A percentile compares a stretch with the other conserved stretches of the same genome.
Evolutionary conservation across 2,329 filamentous ascomycete species (phyloP).

Genomic region (Byssochlamys sp.): DNA sequence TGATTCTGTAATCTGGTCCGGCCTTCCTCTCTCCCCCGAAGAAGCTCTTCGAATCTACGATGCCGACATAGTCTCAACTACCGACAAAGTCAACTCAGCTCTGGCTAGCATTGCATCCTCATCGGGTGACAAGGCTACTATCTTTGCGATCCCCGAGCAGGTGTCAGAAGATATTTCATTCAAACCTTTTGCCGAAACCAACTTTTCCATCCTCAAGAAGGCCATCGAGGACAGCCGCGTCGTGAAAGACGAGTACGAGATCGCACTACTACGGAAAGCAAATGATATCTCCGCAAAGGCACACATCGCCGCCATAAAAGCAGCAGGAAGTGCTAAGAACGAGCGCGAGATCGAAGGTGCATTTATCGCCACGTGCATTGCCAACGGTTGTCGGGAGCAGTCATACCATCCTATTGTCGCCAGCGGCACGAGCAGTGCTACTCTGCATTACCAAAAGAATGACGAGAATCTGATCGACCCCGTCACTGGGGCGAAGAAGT

Average conservation of each 20-base stretch:
- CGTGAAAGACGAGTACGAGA: slow-evolving; percentile 76
- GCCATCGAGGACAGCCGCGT: slow-evolving; percentile 74
- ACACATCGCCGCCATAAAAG: slow-evolving; percentile 62
- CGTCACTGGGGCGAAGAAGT: slow-evolving; percentile 36
- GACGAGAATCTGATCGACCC: slow-evolving; percentile 56
- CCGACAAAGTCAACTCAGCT: slow-evolving; percentile 65
- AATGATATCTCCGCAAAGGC: slow-evolving; percentile 69
- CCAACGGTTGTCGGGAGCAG: slow-evolving; percentile 63
- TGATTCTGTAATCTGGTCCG: slow-evolving; percentile 88
- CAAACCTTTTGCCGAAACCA: slow-evolving; percentile 56
- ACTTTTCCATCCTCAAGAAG: slow-evolving; percentile 51
- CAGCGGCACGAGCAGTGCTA: slow-evolving; percentile 69
- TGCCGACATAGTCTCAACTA: slow-evolving; percentile 65
- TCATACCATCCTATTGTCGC: slow-evolving; percentile 86
- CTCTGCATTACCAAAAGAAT: slow-evolving; percentile 79
- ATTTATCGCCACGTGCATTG: slow-evolving; percentile 64
- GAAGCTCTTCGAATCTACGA: slow-evolving; percentile 72
- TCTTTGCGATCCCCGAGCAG: slow-evolving; percentile 71
- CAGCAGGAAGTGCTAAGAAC: slow-evolving; percentile 55
- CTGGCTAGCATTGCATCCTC: slow-evolving; percentile 43
- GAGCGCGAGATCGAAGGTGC: slow-evolving; percentile 76
- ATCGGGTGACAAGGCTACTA: slow-evolving; percentile 37
- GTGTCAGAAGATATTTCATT: slow-evolving; percentile 64
- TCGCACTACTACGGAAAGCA: slow-evolving; percentile 70
- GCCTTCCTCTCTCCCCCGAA: slow-evolving; percentile 65